Base-by-base conservation (phyloP, 192 early-diverging fungal genomes). In the Podila horticola region DNA sequence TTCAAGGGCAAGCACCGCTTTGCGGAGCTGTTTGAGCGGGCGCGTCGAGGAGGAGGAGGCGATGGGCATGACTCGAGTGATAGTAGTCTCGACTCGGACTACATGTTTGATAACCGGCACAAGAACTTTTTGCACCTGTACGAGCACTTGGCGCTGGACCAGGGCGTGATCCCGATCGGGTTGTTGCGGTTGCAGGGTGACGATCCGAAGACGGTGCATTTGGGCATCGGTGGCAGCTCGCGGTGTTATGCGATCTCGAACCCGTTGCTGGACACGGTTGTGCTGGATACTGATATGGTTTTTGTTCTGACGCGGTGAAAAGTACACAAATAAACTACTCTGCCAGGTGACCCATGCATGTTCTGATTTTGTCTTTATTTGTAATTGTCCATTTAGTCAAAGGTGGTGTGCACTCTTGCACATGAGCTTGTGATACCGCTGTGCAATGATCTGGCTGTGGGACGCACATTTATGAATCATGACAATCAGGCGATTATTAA, bases 201-300 rank as follows among this genome's bases (percentile, higher is more conserved):
- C 61, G 77, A 81, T 51, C 77, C 77, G 57, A 81, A 72, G 70
- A 81, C 62, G 5, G 88, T 70, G 65, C 85, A 68, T 72, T 81
- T 67, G 66, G 84, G 62, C 49, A 82, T 72, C 52, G 74, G 61
- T 58, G 84, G 67, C 69, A 86, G 30, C 86, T 92, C 86, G 77
- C 82, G 69, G 70, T 92, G 64, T 86, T 92, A 48, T 91, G 88
- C 86, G 86, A 92, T 69, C 75, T 90, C 90, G 5, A 94, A 94
- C 74, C 93, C 93, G 20, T 69, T 90, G 28, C 65, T 88, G 66
- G 85, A 84, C 22, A 74, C 91, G 5, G 30, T 92, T 15, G 36
- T 93, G 66, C 74, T 79, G 50, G 82, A 76, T 34, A 84, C 84
- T 26, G 93, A 94, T 59, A 66, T 83, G 20, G 74, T 94, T 19